Percentiles rank a stretch among this genome's conserved stretches.
These are phyloP conservation scores for Metroxylon sagu DNA, from an alignment of 176 grass and related monocot species.

Conservation along the genomic window DNA sequence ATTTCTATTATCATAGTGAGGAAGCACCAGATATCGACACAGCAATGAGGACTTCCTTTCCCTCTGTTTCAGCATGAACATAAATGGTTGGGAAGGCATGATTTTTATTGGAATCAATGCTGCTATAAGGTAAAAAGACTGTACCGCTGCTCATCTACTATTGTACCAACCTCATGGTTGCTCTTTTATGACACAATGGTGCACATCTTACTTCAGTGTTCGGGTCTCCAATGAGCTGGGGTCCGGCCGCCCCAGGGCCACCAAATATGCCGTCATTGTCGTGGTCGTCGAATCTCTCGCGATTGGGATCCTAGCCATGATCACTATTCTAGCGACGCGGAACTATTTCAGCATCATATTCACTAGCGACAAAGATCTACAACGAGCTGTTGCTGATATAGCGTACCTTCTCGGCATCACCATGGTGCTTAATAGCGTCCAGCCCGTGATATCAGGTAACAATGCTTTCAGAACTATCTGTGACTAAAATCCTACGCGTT, in stretches of 20 bases:
- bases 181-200: too few relatives aligned
- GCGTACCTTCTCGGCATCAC: conserved; percentile 33
- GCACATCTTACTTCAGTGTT: conserved; percentile 18
- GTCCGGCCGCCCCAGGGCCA: conserved; percentile 25
- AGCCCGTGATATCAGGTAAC: conserved; percentile 45
- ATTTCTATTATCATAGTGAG: too few relatives aligned
- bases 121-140: conserved; percentile 34
- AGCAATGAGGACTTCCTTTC: background rate
- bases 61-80: conserved; percentile 39
- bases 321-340: conserved; percentile 9
- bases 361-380: conserved; percentile 19
- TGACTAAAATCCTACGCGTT: too few relatives aligned
- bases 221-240: conserved; percentile 55
- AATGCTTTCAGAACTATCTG: too few relatives aligned
- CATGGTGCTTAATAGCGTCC: conserved; percentile 68
- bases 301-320: conserved; percentile 37
- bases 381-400: conserved; percentile 29
- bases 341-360: conserved; percentile 32
- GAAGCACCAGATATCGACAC: too few relatives aligned
- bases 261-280: conserved; percentile 31
- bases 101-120: conserved; percentile 58
- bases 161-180: too few relatives aligned
- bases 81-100: conserved; percentile 52
- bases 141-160: too few relatives aligned
- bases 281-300: conserved; percentile 29